A percentile compares a stretch with the other conserved stretches of the same genome.
Conservation (phyloP, 768 basidiomycete genomes). For the Phylloporus arenicola region DNA sequence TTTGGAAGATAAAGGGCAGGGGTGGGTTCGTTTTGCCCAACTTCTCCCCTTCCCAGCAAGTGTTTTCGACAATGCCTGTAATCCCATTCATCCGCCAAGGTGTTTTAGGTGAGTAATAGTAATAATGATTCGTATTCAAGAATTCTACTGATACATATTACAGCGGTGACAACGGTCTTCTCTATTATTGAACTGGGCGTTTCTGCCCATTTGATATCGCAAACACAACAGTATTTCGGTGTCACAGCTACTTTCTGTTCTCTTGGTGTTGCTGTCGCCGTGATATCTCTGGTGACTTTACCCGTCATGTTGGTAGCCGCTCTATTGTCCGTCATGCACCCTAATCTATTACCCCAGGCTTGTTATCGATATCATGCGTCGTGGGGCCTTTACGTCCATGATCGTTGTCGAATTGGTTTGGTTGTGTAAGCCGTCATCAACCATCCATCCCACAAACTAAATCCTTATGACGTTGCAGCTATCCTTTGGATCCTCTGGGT, state of each 20-base stretch:
- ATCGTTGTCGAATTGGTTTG: conserved; percentile 34
- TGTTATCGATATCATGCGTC: conserved; percentile 30
- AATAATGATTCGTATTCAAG: not conserved
- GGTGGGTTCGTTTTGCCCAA: not conserved
- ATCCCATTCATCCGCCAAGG: conserved; percentile 14
- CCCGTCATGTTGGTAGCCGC: conserved; percentile 21
- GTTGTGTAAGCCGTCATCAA: conserved; percentile 27
- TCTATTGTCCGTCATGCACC: not conserved
- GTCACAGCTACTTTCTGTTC: conserved; percentile 19
- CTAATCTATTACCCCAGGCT: conserved; percentile 23
- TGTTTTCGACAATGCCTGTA: conserved; percentile 7
- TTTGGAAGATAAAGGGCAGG: conserved; percentile 10
- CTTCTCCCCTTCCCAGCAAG: not conserved
- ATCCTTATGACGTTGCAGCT: conserved; percentile 13
- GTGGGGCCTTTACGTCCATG: conserved; percentile 37
- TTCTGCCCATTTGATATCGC: conserved; percentile 23
- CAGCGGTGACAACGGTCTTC: conserved; percentile 19
- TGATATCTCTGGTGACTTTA: conserved; percentile 28
- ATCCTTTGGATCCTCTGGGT: conserved; percentile 39
- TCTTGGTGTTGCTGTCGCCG: conserved; percentile 26
- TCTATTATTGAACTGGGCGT: conserved; percentile 30
- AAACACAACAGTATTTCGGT: conserved; percentile 7
- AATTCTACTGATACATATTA: conserved; percentile 1
- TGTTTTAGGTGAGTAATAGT: conserved; percentile 18
- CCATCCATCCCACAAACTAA: no score